These are phyloP conservation scores for Trifolium pratense DNA, from an alignment of 306 rosid species.

Conservation along the genomic window DNA sequence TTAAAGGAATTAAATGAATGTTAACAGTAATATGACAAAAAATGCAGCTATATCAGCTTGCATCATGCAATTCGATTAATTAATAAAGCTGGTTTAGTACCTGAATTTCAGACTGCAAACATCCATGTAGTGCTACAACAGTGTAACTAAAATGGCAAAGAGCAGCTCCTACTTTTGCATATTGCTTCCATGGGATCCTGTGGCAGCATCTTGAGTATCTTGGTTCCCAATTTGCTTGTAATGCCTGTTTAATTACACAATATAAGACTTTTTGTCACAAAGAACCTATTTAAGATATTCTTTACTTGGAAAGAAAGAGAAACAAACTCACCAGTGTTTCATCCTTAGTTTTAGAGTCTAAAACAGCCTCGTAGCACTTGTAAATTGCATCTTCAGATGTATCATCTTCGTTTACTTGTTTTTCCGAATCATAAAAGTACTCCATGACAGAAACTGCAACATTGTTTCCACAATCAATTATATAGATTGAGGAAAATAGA, in stretches of 20 bases:
- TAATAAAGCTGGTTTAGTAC: slow-evolving; percentile 41
- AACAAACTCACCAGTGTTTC: neutral
- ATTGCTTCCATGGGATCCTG: slow-evolving; percentile 79
- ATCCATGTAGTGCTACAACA: slow-evolving; percentile 86
- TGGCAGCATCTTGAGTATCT: slow-evolving; percentile 71
- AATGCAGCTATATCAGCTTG: neutral
- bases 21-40: too few species aligned
- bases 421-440: neutral
- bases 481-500: neutral
- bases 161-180: slow-evolving; percentile 77
- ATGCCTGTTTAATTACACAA: slow-evolving; percentile 62
- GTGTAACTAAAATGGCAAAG: slow-evolving; percentile 90
- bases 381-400: neutral
- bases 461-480: too few species aligned
- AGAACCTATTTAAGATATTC: slow-evolving; percentile 1
- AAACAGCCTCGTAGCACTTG: neutral
- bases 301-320: neutral
- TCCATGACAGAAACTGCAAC: neutral
- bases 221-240: slow-evolving; percentile 96
- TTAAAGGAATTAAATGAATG: neutral
- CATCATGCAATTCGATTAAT: neutral
- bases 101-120: slow-evolving; percentile 82
- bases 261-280: slow-evolving; percentile 1
- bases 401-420: neutral
- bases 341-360: neutral